Base-by-base conservation (phyloP, 176 grass and related monocot genomes). In the Neostapfia colusana region DNA sequence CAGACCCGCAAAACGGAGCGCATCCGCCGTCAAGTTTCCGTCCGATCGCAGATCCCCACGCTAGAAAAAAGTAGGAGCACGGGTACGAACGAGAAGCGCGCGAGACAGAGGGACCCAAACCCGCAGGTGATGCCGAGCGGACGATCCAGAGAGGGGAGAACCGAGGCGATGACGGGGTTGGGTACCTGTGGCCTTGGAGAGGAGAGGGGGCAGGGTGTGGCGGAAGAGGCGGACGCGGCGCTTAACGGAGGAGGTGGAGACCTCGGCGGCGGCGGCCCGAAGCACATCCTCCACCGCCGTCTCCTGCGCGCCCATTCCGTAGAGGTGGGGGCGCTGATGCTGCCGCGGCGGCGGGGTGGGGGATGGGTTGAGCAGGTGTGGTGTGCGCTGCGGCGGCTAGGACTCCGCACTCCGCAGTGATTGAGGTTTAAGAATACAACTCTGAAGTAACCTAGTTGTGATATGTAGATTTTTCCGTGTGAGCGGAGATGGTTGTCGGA, bases 161-260 rank as follows among this genome's bases (percentile, higher is more conserved):
- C n/a, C 23, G 24, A 65, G 48, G 10, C 15, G 57, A 63, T 18
- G 79, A 40, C 5, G 40, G 61, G 39, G 24, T 7, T 5, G 1
- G n/a, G 16, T 83, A 83, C 85, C 75, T 83, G 62, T 54, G 54
- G 72, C 60, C 36, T 77, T 85, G 61, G 84, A 72, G 35, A 98
- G 16, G 10, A 90, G 58, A 43, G 60, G 87, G 6, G 69, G 86
- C 39, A 98, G 87, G 35, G 81, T 86, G 16, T 84, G 75, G 58
- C 84, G 82, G 68, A 98, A 98, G 79, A 98, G 84, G 83, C 63
- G 76, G 84, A 94, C 72, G 36, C 95, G 95, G 71, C 71, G 81
- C 91, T 79, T 98, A 15, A 65, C 89, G 6, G 95, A 94, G 18
- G 89, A 83, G 63, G 86, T 88, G 10, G 95, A 90, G 27, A 92